Evolutionary conservation across 345 rosid species (phyloP), one percentile per base, ranked within the genome.

Genomic region (Kernera saxatilis): DNA sequence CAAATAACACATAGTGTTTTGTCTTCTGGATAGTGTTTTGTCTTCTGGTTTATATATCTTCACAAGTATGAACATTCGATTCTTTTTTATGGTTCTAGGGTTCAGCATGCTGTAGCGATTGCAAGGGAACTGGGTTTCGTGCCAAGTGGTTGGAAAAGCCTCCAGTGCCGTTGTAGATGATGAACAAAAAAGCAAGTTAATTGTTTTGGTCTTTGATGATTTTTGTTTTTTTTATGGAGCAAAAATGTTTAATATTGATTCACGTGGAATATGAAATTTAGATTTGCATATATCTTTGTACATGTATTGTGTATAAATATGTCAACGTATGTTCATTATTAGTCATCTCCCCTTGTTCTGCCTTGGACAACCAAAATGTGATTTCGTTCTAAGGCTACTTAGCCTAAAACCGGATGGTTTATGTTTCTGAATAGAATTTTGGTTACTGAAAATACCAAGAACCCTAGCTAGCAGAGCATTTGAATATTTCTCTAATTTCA

Each of bases 71-170:
- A 46, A 15, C 5, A 32, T 12, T 56, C 4, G 19, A 46, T 27
- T 60, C 26, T 36, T 55, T 32, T 22, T 17, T 19, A 21, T 75
- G 70, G 36, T 35, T 59, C n/a, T 79, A 93, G 96, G 98, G 97
- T 11, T 85, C 86, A 5, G 79, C 63, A 30, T 64, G 83, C 80
- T 89, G 96, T 76, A 64, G 76, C 1, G 87, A 87, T 77, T 91
- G 98, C 67, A 83, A 93, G 77, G 98, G 96, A 79, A 93, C 98
- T 1, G 92, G 98, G 2, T 93, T 87, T 76, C 96, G 96, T n/a
- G 98, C 98, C 57, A 86, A 85, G 79, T 93, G 98, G 97, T 81
- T 93, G 85, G 91, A 83, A 64, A 71, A 85, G 73, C 92, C 92
- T 76, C 84, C 89, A 2, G 68, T 79, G 46, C 61, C 83, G 12